Percentiles rank a stretch among this genome's conserved stretches.
These are phyloP conservation scores for Alternaria rosae DNA, from an alignment of 2,329 filamentous ascomycete species.

Conservation along the genomic window DNA sequence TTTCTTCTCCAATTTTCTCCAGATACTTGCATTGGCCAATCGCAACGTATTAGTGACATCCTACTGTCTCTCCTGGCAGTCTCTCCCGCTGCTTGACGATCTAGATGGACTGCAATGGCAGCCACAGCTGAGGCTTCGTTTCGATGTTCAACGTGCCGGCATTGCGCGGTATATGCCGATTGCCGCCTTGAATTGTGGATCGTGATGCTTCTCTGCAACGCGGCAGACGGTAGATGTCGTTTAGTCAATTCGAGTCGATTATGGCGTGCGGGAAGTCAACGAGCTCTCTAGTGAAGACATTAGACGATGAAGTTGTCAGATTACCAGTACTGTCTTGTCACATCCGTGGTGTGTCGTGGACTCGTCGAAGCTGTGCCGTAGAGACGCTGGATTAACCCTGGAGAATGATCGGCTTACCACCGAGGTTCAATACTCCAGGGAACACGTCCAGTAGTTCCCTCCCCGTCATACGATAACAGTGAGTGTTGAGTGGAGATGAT, in stretches of 20 bases:
- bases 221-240: background rate
- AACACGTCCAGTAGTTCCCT: background rate
- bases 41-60: background rate
- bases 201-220: background rate
- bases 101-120: background rate
- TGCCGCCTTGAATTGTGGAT: background rate
- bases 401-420: background rate
- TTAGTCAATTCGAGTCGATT: background rate
- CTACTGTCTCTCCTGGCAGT: background rate
- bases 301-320: background rate
- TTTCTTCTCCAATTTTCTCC: constrained; percentile 18
- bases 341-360: too few relatives aligned
- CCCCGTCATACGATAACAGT: background rate
- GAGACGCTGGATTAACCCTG: background rate
- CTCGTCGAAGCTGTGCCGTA: background rate
- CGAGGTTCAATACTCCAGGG: background rate
- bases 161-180: background rate
- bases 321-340: background rate
- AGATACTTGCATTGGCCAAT: constrained; percentile 9
- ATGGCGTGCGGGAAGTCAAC: background rate
- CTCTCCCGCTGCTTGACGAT: background rate
- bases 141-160: background rate
- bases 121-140: constrained; percentile 5
- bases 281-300: background rate
- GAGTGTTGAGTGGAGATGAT: background rate